Percentiles rank a stretch among this genome's conserved stretches.
Evolutionary conservation across 2,329 filamentous ascomycete genomes (phyloP).

Genomic region (Bipolaris bicolor): DNA sequence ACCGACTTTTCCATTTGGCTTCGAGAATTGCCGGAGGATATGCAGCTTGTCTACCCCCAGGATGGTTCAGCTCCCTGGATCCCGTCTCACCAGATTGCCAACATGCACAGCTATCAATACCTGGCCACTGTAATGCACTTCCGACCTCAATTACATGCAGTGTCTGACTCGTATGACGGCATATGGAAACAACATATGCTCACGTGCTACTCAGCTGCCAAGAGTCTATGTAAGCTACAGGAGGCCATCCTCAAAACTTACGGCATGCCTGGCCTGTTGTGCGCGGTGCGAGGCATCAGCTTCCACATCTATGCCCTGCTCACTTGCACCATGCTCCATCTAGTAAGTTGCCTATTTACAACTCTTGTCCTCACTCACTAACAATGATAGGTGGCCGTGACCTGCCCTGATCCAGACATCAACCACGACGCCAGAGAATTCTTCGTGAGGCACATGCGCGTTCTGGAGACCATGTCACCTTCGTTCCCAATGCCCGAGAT

Average conservation of each 20-base stretch:
- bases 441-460: constrained; percentile 92
- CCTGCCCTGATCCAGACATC: constrained; percentile 88
- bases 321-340: constrained; percentile 88
- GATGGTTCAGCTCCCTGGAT: constrained; percentile 85
- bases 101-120: constrained; percentile 88
- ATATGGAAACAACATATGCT: constrained; percentile 89
- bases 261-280: constrained; percentile 80
- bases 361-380: constrained; percentile 8
- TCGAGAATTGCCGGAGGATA: constrained; percentile 75
- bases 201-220: constrained; percentile 83
- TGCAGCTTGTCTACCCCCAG: constrained; percentile 76
- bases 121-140: constrained; percentile 85
- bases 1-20: constrained; percentile 78
- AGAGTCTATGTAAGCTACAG: constrained; percentile 82
- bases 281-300: constrained; percentile 92
- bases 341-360: constrained; percentile 67
- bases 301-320: constrained; percentile 93
- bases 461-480: constrained; percentile 82
- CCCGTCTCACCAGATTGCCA: constrained; percentile 84
- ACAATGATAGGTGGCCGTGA: constrained; percentile 77
- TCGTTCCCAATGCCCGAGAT: constrained; percentile 90
- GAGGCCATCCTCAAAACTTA: constrained; percentile 80
- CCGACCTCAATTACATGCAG: constrained; percentile 77
- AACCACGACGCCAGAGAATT: constrained; percentile 85
- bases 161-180: constrained; percentile 77